Evolutionary conservation across 495 filamentous ascomycete species (phyloP), one percentile per base, ranked within the genome.

Genomic region (Penicillium argentinense): DNA sequence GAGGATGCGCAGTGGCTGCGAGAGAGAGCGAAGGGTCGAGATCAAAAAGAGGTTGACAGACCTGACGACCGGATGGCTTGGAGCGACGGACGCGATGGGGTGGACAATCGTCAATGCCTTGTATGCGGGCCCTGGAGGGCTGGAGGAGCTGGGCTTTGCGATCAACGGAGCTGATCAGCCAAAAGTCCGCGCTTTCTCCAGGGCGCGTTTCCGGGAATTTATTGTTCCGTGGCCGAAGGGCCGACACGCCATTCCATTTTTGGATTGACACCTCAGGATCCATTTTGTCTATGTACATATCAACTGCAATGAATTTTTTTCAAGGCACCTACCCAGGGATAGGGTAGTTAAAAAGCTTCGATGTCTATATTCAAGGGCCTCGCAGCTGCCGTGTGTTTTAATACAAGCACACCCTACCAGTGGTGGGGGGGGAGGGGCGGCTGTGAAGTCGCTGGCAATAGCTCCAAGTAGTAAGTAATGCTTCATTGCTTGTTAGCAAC

Each of bases 161-260:
- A 60, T 63, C 50, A 60, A 49, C 53, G 41, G 53, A 42, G 42
- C 34, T 50, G 57, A 62, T 62, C 60, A 63, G 50, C 60, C 57
- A 61, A 61, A 61, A 60, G 59, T 60, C 53, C 59, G 59, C 56
- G 59, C 59, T 57, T 39, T 45, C 47, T 45, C 51, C 41, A 42
- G 41, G 41, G 50, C 57, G 59, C 59, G 59, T 54, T 51, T 3
- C 12, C 53, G 57, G 53, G 36, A n/a, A 18, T 44, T 13, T 3
- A 25, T 53, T 57, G 12, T 57, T 54, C 57, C 55, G n/a, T 0
- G 8, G 3, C 49, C 42, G 37, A 23, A 16, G 9, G 21, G n/a
- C n/a, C n/a, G n/a, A n/a, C n/a, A n/a, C n/a, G n/a, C 16, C 3
- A 6, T 38, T 16, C 34, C 34, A 6, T 37, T 32, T 45, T 6